phyloP scores from a whole-genome alignment of 2,329 filamentous ascomycete genomes.

The Ilyonectria mors-panacis region DNA sequence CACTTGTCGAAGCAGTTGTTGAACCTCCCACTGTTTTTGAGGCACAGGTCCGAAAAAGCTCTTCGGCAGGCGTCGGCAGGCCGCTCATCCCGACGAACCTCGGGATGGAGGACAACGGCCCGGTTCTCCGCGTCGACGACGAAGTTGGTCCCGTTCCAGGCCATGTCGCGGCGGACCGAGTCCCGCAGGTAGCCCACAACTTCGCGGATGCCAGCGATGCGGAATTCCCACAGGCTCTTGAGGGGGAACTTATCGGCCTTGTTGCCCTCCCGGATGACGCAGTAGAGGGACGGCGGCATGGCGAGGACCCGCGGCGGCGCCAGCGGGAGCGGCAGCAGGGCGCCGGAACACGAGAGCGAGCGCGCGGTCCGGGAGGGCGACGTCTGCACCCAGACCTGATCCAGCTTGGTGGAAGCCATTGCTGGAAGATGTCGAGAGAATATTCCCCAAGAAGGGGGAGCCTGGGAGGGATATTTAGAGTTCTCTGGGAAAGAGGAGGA shows the following conservation, averaged over 20 bases:
- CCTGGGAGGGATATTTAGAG: neutral
- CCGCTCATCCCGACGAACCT: conserved; percentile 35
- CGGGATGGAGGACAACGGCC: conserved; percentile 42
- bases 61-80: conserved; percentile 24
- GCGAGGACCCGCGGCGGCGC: conserved; percentile 14
- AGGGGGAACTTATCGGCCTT: conserved; percentile 31
- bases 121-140: conserved; percentile 20
- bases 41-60: conserved; percentile 45
- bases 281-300: conserved; percentile 33
- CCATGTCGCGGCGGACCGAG: conserved; percentile 27
- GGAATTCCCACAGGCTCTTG: conserved; percentile 35
- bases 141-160: conserved; percentile 35
- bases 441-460: neutral
- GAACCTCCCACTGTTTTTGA: conserved; percentile 46
- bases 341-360: conserved; percentile 17
- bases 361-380: conserved; percentile 8
- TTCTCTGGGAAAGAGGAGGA: neutral
- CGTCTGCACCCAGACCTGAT: conserved; percentile 23
- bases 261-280: conserved; percentile 39
- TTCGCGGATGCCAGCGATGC: conserved; percentile 38
- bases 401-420: conserved; percentile 26
- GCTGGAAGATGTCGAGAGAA: neutral
- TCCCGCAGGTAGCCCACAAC: conserved; percentile 40
- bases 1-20: conserved; percentile 47
- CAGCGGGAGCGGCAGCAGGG: conserved; percentile 15